Evolutionary conservation across 78 protist genomes (phyloP).

Genomic region (Polysphondylium violaceum): DNA sequence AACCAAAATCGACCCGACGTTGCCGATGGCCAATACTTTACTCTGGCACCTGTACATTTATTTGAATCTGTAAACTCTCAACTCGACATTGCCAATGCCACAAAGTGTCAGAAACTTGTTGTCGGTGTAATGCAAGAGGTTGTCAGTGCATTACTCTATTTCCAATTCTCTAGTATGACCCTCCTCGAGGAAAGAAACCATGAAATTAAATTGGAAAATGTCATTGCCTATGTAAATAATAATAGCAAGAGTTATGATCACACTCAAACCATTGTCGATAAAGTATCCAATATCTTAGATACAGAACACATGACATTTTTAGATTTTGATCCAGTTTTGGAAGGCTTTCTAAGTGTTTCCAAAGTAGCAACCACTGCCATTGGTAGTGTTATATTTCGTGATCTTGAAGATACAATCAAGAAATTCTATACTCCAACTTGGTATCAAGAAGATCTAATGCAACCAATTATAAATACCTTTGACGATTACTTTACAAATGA

Average conservation of each 20-base stretch:
- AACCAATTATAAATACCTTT: slow-evolving; percentile 62
- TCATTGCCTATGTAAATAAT: slow-evolving; percentile 62
- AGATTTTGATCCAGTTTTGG: slow-evolving; percentile 61
- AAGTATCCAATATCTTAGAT: slow-evolving; percentile 47
- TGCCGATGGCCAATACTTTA: slow-evolving; percentile 56
- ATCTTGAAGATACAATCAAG: slow-evolving; percentile 33
- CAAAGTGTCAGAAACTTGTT: slow-evolving; percentile 60
- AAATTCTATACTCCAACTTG: slow-evolving; percentile 46
- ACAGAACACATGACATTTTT: slow-evolving; percentile 35
- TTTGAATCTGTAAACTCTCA: slow-evolving; percentile 54
- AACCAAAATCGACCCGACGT: slow-evolving; percentile 57
- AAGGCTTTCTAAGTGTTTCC: slow-evolving; percentile 50
- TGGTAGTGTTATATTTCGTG: slow-evolving; percentile 34
- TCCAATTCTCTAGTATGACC: background rate
- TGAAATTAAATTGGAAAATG: slow-evolving; percentile 66
- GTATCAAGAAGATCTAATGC: slow-evolving; percentile 46
- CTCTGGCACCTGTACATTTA: slow-evolving; percentile 56
- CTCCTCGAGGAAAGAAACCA: slow-evolving; percentile 48
- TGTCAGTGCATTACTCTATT: slow-evolving; percentile 26
- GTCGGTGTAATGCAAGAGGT: slow-evolving; percentile 78
- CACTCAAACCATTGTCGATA: slow-evolving; percentile 25
- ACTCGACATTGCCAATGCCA: slow-evolving; percentile 64
- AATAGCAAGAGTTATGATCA: slow-evolving; percentile 47
- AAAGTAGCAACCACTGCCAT: slow-evolving; percentile 43
- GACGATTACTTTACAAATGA: slow-evolving; percentile 60